Percentiles rank a stretch among this genome's conserved stretches.
Conservation (phyloP, 116 monocot species). For the Posidonia oceanica region DNA sequence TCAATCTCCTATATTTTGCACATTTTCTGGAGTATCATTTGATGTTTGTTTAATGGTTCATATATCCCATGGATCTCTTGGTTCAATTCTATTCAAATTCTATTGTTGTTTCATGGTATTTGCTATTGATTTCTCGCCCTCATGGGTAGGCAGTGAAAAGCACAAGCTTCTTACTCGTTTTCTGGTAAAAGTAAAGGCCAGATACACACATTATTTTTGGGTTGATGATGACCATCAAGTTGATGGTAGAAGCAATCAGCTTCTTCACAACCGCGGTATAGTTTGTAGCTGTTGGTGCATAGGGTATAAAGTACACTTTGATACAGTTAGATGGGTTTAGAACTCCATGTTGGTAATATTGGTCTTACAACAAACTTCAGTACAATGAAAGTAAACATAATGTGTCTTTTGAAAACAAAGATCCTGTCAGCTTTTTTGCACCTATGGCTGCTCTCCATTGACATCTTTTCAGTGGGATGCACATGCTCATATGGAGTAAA, state of each 20-base stretch:
- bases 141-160: neutral
- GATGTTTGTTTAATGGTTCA: no score
- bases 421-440: slow-evolving; percentile 1
- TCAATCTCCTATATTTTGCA: no score
- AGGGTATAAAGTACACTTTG: neutral
- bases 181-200: neutral
- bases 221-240: neutral
- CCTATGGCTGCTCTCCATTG: slow-evolving; percentile 7
- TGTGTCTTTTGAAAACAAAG: neutral
- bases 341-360: neutral
- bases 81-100: no score
- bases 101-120: no score
- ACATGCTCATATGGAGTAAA: slow-evolving; percentile 4
- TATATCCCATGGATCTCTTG: no score
- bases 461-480: neutral
- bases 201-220: neutral
- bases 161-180: neutral
- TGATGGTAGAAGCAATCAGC: neutral
- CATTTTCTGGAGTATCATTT: no score
- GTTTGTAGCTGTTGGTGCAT: neutral
- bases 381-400: slow-evolving; percentile 1
- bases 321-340: neutral
- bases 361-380: neutral
- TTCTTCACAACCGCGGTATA: neutral
- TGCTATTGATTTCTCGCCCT: neutral